Conservation (phyloP, 1,284 basidiomycete species). For the Irpex sp. region DNA sequence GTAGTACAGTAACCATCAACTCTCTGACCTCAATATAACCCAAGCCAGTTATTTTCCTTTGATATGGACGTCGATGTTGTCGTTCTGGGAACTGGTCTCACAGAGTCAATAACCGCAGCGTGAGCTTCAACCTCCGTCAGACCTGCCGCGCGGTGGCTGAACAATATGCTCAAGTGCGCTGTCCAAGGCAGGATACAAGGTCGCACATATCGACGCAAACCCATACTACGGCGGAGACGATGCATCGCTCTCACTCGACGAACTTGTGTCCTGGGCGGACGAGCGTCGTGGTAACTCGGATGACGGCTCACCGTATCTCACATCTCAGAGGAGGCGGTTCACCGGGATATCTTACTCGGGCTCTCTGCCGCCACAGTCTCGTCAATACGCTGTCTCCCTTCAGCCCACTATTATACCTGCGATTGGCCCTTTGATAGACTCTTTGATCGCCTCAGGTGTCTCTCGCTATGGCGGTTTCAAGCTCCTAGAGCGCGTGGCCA, state of each 20-base stretch:
- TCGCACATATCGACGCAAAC: constrained; percentile 86
- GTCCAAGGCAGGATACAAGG: constrained; percentile 81
- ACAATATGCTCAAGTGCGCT: constrained; percentile 57
- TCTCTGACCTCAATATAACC: too few relatives aligned
- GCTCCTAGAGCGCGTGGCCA: constrained; percentile 73
- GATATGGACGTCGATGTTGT: constrained; percentile 69
- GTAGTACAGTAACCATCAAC: too few relatives aligned
- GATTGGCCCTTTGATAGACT: constrained; percentile 75
- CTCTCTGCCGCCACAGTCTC: constrained; percentile 47
- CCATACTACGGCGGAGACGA: constrained; percentile 84
- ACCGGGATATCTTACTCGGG: constrained; percentile 41
- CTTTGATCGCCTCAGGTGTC: constrained; percentile 83
- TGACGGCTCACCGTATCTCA: constrained; percentile 21
- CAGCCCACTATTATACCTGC: constrained; percentile 82
- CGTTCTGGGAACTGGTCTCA: constrained; percentile 84
- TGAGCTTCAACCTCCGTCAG: constrained; percentile 40
- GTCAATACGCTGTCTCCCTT: constrained; percentile 85
- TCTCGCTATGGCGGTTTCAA: constrained; percentile 89
- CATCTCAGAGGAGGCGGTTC: constrained; percentile 28
- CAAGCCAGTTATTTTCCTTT: background rate
- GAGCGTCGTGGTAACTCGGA: constrained; percentile 17
- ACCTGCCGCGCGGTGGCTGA: constrained; percentile 17
- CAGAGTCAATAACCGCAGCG: constrained; percentile 88
- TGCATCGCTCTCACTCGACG: constrained; percentile 80
- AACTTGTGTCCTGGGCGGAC: constrained; percentile 72